These are phyloP conservation scores for Escallonia rubra DNA, from an alignment of 129 eudicot genomes.

Conservation along the genomic window DNA sequence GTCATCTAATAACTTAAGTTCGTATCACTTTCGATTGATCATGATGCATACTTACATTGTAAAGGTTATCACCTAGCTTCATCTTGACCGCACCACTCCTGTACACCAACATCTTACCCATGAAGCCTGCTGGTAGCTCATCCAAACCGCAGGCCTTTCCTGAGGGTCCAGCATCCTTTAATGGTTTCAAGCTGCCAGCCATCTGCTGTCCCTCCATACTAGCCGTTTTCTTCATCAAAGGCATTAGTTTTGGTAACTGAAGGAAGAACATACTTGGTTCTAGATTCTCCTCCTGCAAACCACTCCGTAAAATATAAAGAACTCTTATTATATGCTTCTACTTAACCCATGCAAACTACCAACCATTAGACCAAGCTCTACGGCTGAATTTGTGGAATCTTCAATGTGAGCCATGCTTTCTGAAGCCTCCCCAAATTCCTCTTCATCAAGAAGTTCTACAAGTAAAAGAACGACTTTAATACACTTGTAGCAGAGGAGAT, in stretches of 20 bases:
- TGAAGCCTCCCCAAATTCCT: conserved; percentile 60
- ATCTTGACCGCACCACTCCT: conserved; percentile 81
- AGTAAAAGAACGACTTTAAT: conserved; percentile 1
- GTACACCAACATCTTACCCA: conserved; percentile 87
- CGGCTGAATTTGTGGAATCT: conserved; percentile 37
- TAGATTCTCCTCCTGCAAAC: conserved; percentile 55
- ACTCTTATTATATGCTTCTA: background rate
- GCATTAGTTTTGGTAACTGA: conserved; percentile 67
- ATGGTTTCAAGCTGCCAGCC: conserved; percentile 28
- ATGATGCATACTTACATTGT: conserved; percentile 52
- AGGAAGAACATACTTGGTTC: conserved; percentile 53
- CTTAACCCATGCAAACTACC: conserved; percentile 14
- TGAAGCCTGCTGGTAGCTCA: conserved; percentile 53
- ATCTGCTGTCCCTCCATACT: conserved; percentile 24
- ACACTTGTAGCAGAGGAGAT: background rate
- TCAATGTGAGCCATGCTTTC: conserved; percentile 44
- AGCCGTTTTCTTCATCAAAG: conserved; percentile 35
- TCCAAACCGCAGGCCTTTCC: conserved; percentile 37
- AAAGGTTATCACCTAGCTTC: conserved; percentile 74
- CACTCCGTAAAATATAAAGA: background rate
- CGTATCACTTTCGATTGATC: no score
- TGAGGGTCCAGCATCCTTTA: conserved; percentile 18
- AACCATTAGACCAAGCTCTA: conserved; percentile 77
- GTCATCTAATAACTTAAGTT: no score
- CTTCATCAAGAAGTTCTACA: conserved; percentile 60